phyloP scores from a whole-genome alignment of 768 basidiomycete genomes.

The Mycena belliarum region DNA sequence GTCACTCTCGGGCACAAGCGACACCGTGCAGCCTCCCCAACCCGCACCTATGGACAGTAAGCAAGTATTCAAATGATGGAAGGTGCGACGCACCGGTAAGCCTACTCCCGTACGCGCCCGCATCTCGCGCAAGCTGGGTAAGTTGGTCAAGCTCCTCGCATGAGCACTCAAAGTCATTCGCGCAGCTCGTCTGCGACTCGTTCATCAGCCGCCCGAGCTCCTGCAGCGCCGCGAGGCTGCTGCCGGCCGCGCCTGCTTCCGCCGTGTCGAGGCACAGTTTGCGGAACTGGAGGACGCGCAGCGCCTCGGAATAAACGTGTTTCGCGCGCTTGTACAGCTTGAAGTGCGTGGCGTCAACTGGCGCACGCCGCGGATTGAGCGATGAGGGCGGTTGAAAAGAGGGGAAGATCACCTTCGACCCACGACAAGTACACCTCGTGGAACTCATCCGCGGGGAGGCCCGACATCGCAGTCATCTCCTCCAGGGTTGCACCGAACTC shows the following conservation, averaged over 20 bases:
- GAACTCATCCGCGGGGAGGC: conserved; percentile 56
- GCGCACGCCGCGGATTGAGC: too few relatives aligned
- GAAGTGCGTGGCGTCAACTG: conserved; percentile 81
- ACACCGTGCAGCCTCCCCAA: conserved; percentile 91
- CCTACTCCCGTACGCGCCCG: conserved; percentile 80
- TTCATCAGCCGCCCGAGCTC: conserved; percentile 76
- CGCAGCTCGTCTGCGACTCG: conserved; percentile 73
- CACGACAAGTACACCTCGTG: conserved; percentile 71
- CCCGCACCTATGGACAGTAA: conserved; percentile 60
- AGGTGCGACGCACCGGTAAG: conserved; percentile 62
- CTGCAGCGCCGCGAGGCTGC: conserved; percentile 36
- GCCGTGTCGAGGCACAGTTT: conserved; percentile 56
- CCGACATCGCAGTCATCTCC: conserved; percentile 71
- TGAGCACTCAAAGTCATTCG: conserved; percentile 73
- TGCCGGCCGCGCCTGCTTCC: conserved; percentile 33
- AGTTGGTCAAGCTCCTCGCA: conserved; percentile 78
- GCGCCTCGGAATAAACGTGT: conserved; percentile 81
- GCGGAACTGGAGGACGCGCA: conserved; percentile 79
- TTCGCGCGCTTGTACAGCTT: conserved; percentile 80
- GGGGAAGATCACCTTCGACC: conserved; percentile 70
- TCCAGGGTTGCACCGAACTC: conserved; percentile 69
- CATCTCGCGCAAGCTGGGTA: conserved; percentile 58
- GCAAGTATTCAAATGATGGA: background rate
- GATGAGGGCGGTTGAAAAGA: too few relatives aligned
- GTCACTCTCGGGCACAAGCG: conserved; percentile 65